Evolutionary conservation across 2,329 filamentous ascomycete genomes (phyloP).

Genomic region (Ophiosphaerella korrae): DNA sequence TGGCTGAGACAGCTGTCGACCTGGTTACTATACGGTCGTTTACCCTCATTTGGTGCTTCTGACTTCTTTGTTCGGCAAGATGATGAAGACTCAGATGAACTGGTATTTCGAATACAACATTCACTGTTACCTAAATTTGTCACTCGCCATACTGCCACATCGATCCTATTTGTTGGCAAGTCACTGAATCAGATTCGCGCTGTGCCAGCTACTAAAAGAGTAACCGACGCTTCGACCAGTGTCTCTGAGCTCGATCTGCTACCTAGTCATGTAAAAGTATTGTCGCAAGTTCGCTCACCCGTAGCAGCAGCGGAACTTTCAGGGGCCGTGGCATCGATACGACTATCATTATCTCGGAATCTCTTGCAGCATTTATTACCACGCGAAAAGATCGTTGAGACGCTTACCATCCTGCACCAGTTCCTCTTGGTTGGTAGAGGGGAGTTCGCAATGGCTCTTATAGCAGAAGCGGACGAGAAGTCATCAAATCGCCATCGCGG

Average conservation of each 20-base stretch:
- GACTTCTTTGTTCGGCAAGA: conserved; percentile 78
- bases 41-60: conserved; percentile 75
- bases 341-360: conserved; percentile 81
- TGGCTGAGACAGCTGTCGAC: conserved; percentile 91
- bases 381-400: conserved; percentile 74
- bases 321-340: conserved; percentile 74
- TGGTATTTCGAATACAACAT: conserved; percentile 34
- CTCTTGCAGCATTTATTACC: conserved; percentile 83
- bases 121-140: conserved; percentile 80
- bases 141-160: conserved; percentile 71
- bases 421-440: conserved; percentile 88
- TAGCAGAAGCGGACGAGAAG: conserved; percentile 81
- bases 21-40: conserved; percentile 86
- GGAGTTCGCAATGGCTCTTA: conserved; percentile 87
- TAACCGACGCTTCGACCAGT: conserved; percentile 30
- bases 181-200: conserved; percentile 81
- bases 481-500: conserved; percentile 71
- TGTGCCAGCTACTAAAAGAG: conserved; percentile 36
- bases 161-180: conserved; percentile 88
- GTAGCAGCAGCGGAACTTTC: conserved; percentile 74
- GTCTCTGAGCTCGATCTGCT: conserved; percentile 63
- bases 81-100: conserved; percentile 40
- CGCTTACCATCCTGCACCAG: conserved; percentile 76
- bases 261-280: conserved; percentile 69
- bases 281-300: conserved; percentile 73